Conservation (phyloP, 768 basidiomycete genomes). For the Sutorius australiensis region DNA sequence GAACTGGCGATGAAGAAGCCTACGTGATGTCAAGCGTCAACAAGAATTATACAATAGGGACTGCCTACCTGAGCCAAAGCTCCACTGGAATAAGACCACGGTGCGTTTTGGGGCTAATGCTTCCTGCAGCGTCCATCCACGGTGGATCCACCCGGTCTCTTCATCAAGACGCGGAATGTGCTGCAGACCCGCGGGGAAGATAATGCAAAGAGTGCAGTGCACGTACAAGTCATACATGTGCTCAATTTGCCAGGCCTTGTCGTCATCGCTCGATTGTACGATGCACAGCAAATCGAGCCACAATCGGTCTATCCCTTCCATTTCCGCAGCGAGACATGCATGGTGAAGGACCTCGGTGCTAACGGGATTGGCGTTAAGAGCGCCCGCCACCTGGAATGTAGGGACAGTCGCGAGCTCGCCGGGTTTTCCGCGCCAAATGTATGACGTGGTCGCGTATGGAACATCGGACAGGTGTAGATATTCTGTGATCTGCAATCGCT, state of each 20-base stretch:
- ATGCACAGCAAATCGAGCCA: background rate
- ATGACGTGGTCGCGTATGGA: background rate
- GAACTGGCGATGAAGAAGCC: background rate
- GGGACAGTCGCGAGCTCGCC: background rate
- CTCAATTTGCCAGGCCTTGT: conserved; percentile 1
- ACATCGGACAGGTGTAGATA: background rate
- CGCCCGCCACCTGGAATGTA: background rate
- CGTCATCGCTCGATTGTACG: background rate
- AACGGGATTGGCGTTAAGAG: background rate
- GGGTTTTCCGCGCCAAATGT: background rate
- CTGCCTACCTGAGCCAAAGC: background rate
- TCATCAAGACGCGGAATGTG: conserved; percentile 1
- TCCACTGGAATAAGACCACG: background rate
- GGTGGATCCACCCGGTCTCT: background rate
- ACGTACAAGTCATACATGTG: background rate
- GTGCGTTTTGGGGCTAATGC: background rate
- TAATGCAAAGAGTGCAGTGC: background rate
- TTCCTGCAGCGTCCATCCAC: conserved; percentile 1
- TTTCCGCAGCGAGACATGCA: background rate
- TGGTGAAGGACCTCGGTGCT: background rate
- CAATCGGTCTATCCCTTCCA: background rate
- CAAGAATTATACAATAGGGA: too few relatives aligned
- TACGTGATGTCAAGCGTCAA: background rate
- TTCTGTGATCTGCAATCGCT: background rate
- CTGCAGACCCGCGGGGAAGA: background rate